phyloP scores from a whole-genome alignment of 306 rosid genomes.

The Pueraria montana region DNA sequence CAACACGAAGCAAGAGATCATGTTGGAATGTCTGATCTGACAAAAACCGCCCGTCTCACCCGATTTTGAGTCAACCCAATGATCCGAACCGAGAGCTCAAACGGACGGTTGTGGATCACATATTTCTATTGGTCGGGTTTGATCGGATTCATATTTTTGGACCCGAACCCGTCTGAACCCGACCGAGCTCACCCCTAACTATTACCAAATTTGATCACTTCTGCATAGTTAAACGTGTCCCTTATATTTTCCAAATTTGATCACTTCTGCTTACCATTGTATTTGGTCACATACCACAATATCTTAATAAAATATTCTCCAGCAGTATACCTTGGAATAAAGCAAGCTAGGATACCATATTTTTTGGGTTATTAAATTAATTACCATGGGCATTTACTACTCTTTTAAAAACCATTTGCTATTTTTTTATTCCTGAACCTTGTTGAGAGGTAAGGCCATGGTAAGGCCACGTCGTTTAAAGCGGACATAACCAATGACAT shows the following conservation, averaged over 20 bases:
- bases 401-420: neutral
- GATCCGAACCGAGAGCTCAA: no score
- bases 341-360: neutral
- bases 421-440: neutral
- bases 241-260: neutral
- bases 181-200: no score
- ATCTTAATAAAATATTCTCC: neutral
- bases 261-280: neutral
- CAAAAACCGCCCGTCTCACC: no score
- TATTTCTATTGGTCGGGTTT: no score
- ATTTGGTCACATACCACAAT: neutral
- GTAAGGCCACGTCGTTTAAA: constrained; percentile 65
- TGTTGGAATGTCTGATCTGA: no score
- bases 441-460: constrained; percentile 53
- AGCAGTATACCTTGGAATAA: neutral
- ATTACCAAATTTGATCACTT: neutral
- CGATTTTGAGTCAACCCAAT: no score
- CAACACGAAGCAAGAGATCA: no score
- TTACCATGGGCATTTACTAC: neutral
- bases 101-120: no score
- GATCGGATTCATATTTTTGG: no score
- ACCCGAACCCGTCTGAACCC: no score
- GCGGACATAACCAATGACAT: neutral
- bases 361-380: neutral
- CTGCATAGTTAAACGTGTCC: neutral